A percentile compares a stretch with the other conserved stretches of the same genome.
Conservation (phyloP, 2,329 filamentous ascomycete genomes). For the Rhinocladiella similis region DNA sequence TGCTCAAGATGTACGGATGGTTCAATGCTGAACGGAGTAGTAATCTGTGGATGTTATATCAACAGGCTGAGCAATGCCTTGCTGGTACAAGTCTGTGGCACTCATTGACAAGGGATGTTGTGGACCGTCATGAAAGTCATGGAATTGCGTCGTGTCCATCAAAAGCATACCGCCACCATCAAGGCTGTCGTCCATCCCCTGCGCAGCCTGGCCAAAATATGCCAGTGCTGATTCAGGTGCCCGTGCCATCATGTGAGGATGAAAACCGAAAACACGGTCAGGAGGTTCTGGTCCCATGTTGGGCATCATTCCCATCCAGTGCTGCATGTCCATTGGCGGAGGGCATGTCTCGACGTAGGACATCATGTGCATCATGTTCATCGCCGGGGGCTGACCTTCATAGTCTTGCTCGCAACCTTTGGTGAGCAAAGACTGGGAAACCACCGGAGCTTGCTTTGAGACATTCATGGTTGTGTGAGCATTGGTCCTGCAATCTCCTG, state of each 20-base stretch:
- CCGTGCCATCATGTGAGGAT: slow-evolving; percentile 6
- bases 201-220: slow-evolving; percentile 11
- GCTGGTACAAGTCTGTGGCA: no score
- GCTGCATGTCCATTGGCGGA: background rate
- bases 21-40: no score
- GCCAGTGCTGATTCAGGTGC: slow-evolving; percentile 3
- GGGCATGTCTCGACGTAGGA: slow-evolving; percentile 4
- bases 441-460: background rate
- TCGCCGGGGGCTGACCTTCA: background rate
- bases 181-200: slow-evolving; percentile 2
- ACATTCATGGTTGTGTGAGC: background rate
- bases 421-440: slow-evolving; percentile 7
- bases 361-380: slow-evolving; percentile 12
- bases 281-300: slow-evolving; percentile 16
- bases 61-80: no score
- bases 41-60: no score
- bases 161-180: slow-evolving; percentile 6
- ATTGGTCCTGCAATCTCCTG: background rate
- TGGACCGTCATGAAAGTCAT: slow-evolving; percentile 1
- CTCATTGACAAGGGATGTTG: background rate
- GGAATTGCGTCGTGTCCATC: slow-evolving; percentile 14
- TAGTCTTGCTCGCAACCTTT: slow-evolving; percentile 4
- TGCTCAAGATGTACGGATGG: no score
- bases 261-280: slow-evolving; percentile 17
- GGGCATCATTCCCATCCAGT: slow-evolving; percentile 16